phyloP scores from a whole-genome alignment of 768 basidiomycete genomes.

The Lentinus brumalis region DNA sequence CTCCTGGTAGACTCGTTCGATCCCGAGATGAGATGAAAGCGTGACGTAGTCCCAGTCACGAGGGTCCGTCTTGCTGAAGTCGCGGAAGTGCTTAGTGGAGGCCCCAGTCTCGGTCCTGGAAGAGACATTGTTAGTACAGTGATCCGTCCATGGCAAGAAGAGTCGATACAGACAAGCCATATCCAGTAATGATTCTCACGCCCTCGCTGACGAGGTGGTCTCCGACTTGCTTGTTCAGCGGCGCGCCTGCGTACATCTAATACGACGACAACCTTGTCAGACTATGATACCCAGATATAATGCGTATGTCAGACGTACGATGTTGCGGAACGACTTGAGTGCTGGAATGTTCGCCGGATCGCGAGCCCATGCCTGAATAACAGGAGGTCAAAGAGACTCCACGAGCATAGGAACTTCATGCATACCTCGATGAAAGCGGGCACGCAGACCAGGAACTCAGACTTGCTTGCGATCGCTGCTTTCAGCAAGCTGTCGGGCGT shows the following conservation, averaged over 20 bases:
- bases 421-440: conserved; percentile 32
- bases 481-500: conserved; percentile 25
- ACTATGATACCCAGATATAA: too few species aligned
- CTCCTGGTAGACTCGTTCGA: conserved; percentile 36
- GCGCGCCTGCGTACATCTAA: conserved; percentile 41
- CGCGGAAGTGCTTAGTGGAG: not conserved
- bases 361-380: conserved; percentile 24
- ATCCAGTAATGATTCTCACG: conserved; percentile 34
- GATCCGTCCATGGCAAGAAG: not conserved
- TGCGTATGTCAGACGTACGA: too few species aligned
- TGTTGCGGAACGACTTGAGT: conserved; percentile 11
- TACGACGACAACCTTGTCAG: too few species aligned
- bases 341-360: conserved; percentile 8
- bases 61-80: not conserved
- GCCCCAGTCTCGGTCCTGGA: conserved; percentile 21
- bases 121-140: not conserved
- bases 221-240: conserved; percentile 37
- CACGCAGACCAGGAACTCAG: conserved; percentile 19
- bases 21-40: conserved; percentile 22
- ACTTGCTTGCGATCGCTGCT: conserved; percentile 9
- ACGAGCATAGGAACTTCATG: not conserved
- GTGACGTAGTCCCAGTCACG: conserved; percentile 39
- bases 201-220: conserved; percentile 35
- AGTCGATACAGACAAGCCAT: conserved; percentile 36
- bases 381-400: not conserved